Percentiles rank a stretch among this genome's conserved stretches.
Evolutionary conservation across 768 basidiomycete genomes (phyloP).

Genomic region (Melanogaster broomeanus): DNA sequence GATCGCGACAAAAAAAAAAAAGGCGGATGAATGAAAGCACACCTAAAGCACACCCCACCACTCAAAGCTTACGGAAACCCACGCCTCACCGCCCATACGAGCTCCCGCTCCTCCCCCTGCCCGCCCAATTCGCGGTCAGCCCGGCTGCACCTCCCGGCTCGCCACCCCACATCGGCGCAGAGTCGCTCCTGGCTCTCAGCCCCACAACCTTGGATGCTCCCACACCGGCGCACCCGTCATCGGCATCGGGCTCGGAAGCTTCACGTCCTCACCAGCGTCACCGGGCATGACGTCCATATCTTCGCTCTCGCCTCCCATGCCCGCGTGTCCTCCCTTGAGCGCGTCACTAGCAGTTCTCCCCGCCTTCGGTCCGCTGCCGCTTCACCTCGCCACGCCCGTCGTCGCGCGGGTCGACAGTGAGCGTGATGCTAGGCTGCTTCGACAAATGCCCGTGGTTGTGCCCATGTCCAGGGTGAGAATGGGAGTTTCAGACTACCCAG

Average conservation of each 20-base stretch:
- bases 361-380: constrained; percentile 22
- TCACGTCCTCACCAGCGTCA: constrained; percentile 13
- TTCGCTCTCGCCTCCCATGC: constrained; percentile 8
- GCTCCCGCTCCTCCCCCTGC: constrained; percentile 26
- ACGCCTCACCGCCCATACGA: constrained; percentile 29
- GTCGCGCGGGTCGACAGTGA: constrained; percentile 28
- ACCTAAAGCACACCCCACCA: neutral
- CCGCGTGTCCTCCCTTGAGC: constrained; percentile 4
- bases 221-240: constrained; percentile 14
- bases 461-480: constrained; percentile 18
- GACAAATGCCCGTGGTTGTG: constrained; percentile 21
- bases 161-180: constrained; percentile 23
- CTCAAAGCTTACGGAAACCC: too few species aligned
- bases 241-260: constrained; percentile 24
- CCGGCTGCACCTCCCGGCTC: constrained; percentile 20
- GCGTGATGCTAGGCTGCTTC: constrained; percentile 31
- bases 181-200: constrained; percentile 26
- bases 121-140: constrained; percentile 30
- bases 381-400: constrained; percentile 23
- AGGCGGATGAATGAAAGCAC: neutral
- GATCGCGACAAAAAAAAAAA: neutral
- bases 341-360: constrained; percentile 5
- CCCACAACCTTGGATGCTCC: constrained; percentile 19
- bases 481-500: constrained; percentile 24
- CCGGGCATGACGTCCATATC: constrained; percentile 27